Percentiles rank a stretch among this genome's conserved stretches.
Conservation (phyloP, 192 early-diverging fungal species). For the Backusella sp. region DNA sequence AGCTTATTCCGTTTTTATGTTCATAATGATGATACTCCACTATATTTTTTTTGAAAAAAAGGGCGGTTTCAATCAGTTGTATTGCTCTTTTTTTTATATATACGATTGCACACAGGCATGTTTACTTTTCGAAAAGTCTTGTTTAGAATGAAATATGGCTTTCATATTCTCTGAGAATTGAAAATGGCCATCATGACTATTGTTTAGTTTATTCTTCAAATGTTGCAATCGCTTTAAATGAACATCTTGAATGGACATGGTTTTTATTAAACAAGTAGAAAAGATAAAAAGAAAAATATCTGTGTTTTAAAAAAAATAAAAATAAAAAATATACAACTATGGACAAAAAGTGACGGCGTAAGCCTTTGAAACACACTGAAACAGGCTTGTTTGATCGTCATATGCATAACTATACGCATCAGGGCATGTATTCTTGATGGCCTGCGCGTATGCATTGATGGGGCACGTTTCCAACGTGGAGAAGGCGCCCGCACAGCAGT, state of each 20-base stretch:
- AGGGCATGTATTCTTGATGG: slow-evolving; percentile 27
- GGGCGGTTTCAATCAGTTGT: neutral
- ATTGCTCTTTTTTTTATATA: neutral
- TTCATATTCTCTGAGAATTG: neutral
- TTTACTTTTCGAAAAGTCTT: neutral
- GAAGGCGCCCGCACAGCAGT: slow-evolving; percentile 30
- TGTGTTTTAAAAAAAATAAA: neutral
- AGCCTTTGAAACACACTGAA: slow-evolving; percentile 14
- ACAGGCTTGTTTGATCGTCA: slow-evolving; percentile 28
- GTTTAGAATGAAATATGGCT: neutral
- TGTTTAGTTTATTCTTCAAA: neutral
- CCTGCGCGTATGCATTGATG: slow-evolving; percentile 12
- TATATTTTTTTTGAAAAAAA: neutral
- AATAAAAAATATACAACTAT: neutral
- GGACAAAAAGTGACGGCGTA: slow-evolving; percentile 33
- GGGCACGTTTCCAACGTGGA: slow-evolving; percentile 13
- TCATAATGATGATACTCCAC: neutral
- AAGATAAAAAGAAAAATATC: neutral
- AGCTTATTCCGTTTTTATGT: neutral
- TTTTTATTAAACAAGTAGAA: neutral
- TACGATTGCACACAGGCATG: too few relatives aligned
- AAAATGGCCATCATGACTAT: neutral
- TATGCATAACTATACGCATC: slow-evolving; percentile 32
- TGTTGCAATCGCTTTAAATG: neutral
- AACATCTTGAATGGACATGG: neutral